Conservation (phyloP, 352 stramenopile species). For the Globisporangium middletonii region DNA sequence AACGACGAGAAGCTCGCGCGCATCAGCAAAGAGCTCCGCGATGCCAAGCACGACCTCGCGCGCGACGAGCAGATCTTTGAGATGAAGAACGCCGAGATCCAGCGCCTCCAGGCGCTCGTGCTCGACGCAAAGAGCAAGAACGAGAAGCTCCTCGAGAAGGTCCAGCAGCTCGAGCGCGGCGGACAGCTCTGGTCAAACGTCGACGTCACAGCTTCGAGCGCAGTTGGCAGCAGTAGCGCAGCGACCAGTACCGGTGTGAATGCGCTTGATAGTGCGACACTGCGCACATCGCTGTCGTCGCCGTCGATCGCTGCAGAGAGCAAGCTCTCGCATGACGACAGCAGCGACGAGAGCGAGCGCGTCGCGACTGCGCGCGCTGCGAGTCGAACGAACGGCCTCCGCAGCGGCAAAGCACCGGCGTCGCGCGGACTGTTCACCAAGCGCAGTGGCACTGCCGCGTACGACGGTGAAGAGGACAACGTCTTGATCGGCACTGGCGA, state of each 20-base stretch:
- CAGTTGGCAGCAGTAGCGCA: neutral
- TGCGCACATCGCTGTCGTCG: neutral
- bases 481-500: constrained; percentile 52
- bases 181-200: constrained; percentile 64
- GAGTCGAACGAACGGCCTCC: neutral
- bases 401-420: constrained; percentile 24
- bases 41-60: constrained; percentile 55
- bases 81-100: constrained; percentile 76
- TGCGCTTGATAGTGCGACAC: neutral
- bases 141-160: constrained; percentile 59
- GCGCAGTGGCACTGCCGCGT: constrained; percentile 23
- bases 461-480: constrained; percentile 53
- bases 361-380: constrained; percentile 2
- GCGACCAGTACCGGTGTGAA: neutral
- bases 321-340: constrained; percentile 11
- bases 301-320: constrained; percentile 1
- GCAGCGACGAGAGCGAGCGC: constrained; percentile 6
- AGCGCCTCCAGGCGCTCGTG: constrained; percentile 49
- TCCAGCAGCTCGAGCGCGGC: constrained; percentile 62
- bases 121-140: constrained; percentile 65
- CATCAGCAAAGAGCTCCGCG: constrained; percentile 50
- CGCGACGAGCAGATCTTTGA: constrained; percentile 84
- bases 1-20: constrained; percentile 20
- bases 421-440: constrained; percentile 61
- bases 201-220: neutral